These are phyloP conservation scores for Solanum habrochaites DNA, from an alignment of 257 asterid genomes.

Conservation along the genomic window DNA sequence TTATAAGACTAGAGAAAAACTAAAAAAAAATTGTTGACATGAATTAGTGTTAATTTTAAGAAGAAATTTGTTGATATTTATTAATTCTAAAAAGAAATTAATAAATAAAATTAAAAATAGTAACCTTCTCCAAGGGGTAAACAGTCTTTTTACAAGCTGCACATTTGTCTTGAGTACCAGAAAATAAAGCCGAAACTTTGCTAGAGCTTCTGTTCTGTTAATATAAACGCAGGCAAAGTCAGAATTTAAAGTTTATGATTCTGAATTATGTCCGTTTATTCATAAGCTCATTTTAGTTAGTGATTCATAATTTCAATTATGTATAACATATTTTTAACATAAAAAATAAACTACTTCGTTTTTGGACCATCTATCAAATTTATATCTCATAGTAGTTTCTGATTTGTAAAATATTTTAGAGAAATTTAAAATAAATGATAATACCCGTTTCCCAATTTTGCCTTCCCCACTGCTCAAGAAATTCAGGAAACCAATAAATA, in stretches of 20 bases:
- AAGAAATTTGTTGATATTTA: neutral
- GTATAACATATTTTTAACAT: neutral
- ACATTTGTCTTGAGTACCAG: slow-evolving; percentile 65
- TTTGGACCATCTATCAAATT: neutral
- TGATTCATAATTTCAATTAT: neutral
- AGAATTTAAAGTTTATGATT: neutral
- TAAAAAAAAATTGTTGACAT: neutral
- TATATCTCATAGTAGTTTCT: neutral
- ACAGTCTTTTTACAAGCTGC: slow-evolving; percentile 46
- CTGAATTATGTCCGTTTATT: no score
- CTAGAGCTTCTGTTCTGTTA: slow-evolving; percentile 38
- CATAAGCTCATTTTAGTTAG: neutral
- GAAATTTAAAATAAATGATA: neutral
- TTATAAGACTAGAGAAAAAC: neutral
- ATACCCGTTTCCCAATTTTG: slow-evolving; percentile 37
- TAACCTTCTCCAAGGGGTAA: slow-evolving; percentile 58
- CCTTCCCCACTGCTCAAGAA: slow-evolving; percentile 21
- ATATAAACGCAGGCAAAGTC: neutral
- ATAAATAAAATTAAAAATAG: neutral
- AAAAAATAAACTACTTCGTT: neutral
- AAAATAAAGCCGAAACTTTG: slow-evolving; percentile 38
- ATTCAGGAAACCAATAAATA: neutral
- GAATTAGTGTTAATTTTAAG: neutral
- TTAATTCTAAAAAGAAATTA: neutral
- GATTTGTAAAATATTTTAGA: neutral